These are phyloP conservation scores for Ochetophila trinervis DNA, from an alignment of 306 rosid species.

Conservation along the genomic window DNA sequence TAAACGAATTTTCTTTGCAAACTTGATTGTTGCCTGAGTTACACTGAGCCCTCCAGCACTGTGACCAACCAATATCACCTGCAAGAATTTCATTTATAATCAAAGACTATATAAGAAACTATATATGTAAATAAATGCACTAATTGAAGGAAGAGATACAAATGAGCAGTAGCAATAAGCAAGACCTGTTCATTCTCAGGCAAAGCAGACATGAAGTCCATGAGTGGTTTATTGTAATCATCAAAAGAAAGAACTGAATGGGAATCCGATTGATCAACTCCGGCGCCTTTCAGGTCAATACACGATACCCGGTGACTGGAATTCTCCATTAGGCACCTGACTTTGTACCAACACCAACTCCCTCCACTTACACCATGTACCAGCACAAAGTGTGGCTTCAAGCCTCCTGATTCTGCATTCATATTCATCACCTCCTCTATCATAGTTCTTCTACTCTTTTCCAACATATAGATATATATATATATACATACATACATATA, in stretches of 20 bases:
- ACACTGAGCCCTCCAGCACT: conserved; percentile 91
- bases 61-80: conserved; percentile 87
- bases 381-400: conserved; percentile 75
- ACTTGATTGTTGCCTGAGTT: conserved; percentile 68
- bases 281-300: conserved; percentile 76
- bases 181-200: conserved; percentile 72
- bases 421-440: conserved; percentile 27
- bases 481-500: too few relatives aligned
- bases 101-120: not conserved
- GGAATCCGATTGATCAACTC: conserved; percentile 62
- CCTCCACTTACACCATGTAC: conserved; percentile 88
- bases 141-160: not conserved
- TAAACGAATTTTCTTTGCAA: conserved; percentile 57
- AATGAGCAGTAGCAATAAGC: not conserved
- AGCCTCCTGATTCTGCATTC: not conserved
- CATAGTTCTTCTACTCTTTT: conserved; percentile 28
- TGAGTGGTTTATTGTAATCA: conserved; percentile 79
- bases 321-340: conserved; percentile 83
- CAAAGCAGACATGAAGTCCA: conserved; percentile 60
- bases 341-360: conserved; percentile 95
- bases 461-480: conserved; percentile 5
- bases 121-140: too few relatives aligned
- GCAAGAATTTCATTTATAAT: not conserved
- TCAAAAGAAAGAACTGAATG: conserved; percentile 63
- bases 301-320: conserved; percentile 80